Evolutionary conservation across 1,284 basidiomycete species (phyloP).

Genomic region (Apiotrichum gamsii): DNA sequence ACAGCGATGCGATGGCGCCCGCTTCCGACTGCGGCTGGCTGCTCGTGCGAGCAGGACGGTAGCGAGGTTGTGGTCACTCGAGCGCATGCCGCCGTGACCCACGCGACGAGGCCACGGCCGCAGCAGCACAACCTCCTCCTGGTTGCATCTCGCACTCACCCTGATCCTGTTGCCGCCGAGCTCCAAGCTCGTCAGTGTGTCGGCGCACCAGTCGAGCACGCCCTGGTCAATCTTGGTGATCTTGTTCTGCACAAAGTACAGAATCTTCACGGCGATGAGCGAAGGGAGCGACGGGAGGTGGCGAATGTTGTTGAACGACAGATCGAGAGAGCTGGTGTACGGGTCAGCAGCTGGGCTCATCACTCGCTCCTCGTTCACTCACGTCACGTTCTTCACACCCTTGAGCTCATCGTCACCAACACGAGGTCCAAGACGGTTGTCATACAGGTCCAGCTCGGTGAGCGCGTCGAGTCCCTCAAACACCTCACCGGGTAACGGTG

Average conservation of each 20-base stretch:
- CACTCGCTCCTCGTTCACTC: conserved; percentile 45
- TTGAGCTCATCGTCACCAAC: conserved; percentile 57
- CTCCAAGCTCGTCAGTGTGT: conserved; percentile 74
- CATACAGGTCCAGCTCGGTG: conserved; percentile 90
- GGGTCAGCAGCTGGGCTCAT: neutral
- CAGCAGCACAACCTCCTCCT: no score
- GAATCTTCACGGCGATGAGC: conserved; percentile 56
- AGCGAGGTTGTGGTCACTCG: no score
- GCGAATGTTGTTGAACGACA: conserved; percentile 89
- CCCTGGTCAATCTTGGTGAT: conserved; percentile 67
- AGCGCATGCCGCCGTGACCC: no score
- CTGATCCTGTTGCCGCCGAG: conserved; percentile 87
- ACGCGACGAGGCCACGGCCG: no score
- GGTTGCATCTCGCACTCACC: no score
- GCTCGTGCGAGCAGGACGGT: no score
- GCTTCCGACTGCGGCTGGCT: no score
- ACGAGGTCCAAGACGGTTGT: conserved; percentile 79
- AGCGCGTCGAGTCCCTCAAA: conserved; percentile 54
- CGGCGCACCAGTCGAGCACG: conserved; percentile 56
- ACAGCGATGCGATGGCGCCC: no score
- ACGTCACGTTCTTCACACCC: conserved; percentile 61
- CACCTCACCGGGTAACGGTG: conserved; percentile 60
- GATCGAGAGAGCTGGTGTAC: conserved; percentile 64
- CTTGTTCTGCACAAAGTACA: conserved; percentile 96
- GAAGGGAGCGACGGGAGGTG: conserved; percentile 57